Percentiles rank a stretch among this genome's conserved stretches.
Conservation (phyloP, 75 land plant species). For the Picea sitchensis region DNA sequence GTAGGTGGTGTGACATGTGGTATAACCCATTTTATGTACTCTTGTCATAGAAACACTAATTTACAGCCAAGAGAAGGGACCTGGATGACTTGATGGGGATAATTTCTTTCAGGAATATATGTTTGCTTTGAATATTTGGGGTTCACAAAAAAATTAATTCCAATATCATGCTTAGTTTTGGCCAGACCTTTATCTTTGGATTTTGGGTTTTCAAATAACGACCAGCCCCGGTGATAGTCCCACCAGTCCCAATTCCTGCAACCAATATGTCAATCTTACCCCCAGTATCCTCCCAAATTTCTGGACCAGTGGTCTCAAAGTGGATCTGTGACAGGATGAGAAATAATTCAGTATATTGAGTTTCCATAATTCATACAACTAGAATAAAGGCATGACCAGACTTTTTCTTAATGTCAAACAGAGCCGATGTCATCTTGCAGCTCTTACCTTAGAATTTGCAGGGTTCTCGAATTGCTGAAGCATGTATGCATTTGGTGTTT, state of each 20-base stretch:
- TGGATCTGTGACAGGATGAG: conserved; percentile 44
- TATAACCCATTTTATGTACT: too few species aligned
- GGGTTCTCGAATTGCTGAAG: conserved; percentile 97
- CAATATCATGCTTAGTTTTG: too few species aligned
- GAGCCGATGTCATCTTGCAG: background rate
- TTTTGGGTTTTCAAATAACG: conserved; percentile 60
- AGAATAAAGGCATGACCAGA: background rate
- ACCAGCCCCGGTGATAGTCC: conserved; percentile 72
- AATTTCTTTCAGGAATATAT: too few species aligned
- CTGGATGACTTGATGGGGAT: too few species aligned
- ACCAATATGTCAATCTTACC: conserved; percentile 64
- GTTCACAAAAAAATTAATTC: too few species aligned
- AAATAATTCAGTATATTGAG: background rate
- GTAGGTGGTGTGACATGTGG: too few species aligned
- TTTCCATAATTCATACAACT: background rate
- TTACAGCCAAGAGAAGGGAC: too few species aligned
- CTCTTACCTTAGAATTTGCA: conserved; percentile 83
- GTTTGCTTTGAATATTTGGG: too few species aligned
- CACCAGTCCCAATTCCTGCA: conserved; percentile 74
- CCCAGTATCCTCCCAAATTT: conserved; percentile 77
- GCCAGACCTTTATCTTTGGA: conserved; percentile 53
- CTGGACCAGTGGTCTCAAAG: conserved; percentile 78
- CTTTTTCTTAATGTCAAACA: background rate
- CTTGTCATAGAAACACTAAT: too few species aligned
- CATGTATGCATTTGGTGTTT: conserved; percentile 86